A percentile compares a stretch with the other conserved stretches of the same genome.
phyloP scores from a whole-genome alignment of 169 alveolate species.

The Perkinsus chesapeaki region DNA sequence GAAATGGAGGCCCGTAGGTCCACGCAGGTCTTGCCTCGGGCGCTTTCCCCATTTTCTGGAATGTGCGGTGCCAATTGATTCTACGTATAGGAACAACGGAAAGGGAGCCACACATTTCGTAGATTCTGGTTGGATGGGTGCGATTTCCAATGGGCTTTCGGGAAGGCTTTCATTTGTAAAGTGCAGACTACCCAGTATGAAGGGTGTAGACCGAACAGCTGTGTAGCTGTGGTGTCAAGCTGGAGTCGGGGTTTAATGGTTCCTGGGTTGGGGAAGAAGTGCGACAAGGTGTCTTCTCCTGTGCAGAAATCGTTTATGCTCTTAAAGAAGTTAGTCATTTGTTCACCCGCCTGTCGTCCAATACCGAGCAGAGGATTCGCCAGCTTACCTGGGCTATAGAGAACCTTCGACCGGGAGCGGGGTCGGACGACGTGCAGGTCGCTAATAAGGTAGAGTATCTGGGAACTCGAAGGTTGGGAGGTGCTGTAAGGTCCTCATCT shows the following conservation, averaged over 20 bases:
- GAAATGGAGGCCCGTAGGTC: neutral
- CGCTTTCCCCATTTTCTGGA: too few species aligned
- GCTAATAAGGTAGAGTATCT: neutral
- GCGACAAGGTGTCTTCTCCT: neutral
- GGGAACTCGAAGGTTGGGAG: neutral
- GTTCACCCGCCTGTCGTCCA: neutral
- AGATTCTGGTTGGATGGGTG: too few species aligned
- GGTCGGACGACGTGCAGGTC: neutral
- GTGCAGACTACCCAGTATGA: too few species aligned
- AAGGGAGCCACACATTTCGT: too few species aligned
- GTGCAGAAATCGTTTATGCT: neutral
- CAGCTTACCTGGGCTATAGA: neutral
- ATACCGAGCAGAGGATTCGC: neutral
- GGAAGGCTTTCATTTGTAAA: too few species aligned
- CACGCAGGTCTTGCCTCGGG: neutral
- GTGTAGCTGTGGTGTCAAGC: too few species aligned
- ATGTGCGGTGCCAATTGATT: too few species aligned
- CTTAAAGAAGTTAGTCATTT: neutral
- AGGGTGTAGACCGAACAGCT: too few species aligned
- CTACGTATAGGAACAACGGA: too few species aligned
- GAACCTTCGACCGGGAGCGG: neutral
- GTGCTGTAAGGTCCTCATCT: neutral
- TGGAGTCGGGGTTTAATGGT: too few species aligned
- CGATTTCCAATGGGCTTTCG: too few species aligned
- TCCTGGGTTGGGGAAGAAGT: too few species aligned